These are phyloP conservation scores for Thermothielavioides terrestris DNA, from an alignment of 495 filamentous ascomycete genomes.

Conservation along the genomic window DNA sequence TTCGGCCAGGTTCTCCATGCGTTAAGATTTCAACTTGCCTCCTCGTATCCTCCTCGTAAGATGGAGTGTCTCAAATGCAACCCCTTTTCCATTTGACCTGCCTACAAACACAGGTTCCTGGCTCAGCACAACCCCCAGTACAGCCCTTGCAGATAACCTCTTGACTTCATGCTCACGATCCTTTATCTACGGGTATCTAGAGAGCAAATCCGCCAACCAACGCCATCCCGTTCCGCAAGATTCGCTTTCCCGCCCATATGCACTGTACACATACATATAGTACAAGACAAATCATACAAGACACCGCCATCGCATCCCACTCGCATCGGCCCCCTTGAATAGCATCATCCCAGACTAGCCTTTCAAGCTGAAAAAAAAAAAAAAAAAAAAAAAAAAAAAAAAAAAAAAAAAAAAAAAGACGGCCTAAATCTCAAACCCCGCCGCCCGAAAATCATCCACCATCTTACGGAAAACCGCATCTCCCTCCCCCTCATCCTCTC, in stretches of 20 bases:
- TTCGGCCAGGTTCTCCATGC: background rate
- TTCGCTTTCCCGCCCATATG: background rate
- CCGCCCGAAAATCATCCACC: slow-evolving; percentile 10
- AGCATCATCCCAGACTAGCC: too few species aligned
- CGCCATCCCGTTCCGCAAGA: background rate
- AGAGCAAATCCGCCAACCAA: background rate
- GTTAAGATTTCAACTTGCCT: too few species aligned
- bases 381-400: too few species aligned
- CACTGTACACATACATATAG: background rate
- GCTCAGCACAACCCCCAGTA: too few species aligned
- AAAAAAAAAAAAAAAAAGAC: too few species aligned
- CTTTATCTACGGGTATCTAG: slow-evolving; percentile 8
- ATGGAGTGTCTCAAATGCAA: too few species aligned
- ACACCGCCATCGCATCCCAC: too few species aligned
- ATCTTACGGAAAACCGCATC: slow-evolving; percentile 14
- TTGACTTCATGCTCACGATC: background rate
- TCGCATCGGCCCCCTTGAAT: background rate
- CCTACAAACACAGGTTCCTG: too few species aligned
- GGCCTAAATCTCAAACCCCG: slow-evolving; percentile 12
- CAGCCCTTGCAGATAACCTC: background rate
- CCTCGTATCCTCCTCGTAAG: too few species aligned
- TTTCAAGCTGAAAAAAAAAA: too few species aligned
- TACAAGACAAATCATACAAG: background rate
- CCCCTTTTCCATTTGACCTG: too few species aligned
- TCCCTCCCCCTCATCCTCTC: background rate